Percentiles rank a stretch among this genome's conserved stretches.
phyloP scores from a whole-genome alignment of 768 basidiomycete species.

The Phlebiopsis flavidoalba region DNA sequence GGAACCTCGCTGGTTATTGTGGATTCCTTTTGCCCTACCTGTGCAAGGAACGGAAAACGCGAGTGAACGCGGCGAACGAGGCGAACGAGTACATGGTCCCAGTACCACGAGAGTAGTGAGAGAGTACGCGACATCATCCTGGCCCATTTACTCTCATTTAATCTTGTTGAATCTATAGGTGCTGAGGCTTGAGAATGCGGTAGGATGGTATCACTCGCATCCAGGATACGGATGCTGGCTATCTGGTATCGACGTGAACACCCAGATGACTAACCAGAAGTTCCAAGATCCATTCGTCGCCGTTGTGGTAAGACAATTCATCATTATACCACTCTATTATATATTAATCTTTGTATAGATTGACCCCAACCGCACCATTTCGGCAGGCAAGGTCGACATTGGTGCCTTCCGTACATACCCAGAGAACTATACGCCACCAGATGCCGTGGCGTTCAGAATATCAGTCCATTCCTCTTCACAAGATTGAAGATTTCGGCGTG shows the following conservation, averaged over 20 bases:
- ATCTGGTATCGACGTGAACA: constrained; percentile 97
- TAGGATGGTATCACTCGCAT: constrained; percentile 99
- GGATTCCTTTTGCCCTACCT: constrained; percentile 95
- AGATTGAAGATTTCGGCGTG: constrained; percentile 99
- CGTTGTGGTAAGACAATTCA: constrained; percentile 67
- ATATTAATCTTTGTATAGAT: constrained; percentile 45
- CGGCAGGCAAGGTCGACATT: constrained; percentile 97
- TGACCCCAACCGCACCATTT: constrained; percentile 97
- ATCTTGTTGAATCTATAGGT: constrained; percentile 42
- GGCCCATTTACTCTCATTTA: background rate
- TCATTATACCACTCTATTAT: background rate
- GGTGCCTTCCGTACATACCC: constrained; percentile 98
- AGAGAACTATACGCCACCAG: constrained; percentile 85
- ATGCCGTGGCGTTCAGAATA: constrained; percentile 72
- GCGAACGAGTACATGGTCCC: constrained; percentile 99
- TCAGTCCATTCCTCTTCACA: constrained; percentile 92
- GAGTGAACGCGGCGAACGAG: constrained; percentile 93
- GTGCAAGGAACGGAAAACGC: constrained; percentile 98
- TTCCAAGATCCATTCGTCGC: constrained; percentile 97
- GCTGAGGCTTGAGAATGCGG: constrained; percentile 77
- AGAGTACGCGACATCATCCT: constrained; percentile 42
- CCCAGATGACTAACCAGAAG: constrained; percentile 92
- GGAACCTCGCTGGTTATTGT: constrained; percentile 78
- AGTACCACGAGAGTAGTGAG: constrained; percentile 78
- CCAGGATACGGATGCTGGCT: constrained; percentile 99